A percentile compares a stretch with the other conserved stretches of the same genome.
These are phyloP conservation scores for Trichosporon sp. DNA, from an alignment of 1,284 basidiomycete species.

Conservation along the genomic window DNA sequence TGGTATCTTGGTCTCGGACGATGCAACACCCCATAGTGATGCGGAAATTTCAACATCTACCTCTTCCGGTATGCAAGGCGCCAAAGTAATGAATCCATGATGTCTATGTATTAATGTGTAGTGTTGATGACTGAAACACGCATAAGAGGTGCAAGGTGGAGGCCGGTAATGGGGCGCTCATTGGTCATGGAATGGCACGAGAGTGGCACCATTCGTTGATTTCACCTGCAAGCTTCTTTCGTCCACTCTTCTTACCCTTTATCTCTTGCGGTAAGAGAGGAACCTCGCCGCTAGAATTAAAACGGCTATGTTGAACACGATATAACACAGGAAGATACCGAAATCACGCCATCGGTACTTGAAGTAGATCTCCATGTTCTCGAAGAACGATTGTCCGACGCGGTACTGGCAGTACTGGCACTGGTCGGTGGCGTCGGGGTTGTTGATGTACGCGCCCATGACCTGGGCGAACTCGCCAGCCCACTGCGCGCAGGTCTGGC, in stretches of 20 bases:
- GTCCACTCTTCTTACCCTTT: constrained; percentile 6
- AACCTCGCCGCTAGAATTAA: constrained; percentile 75
- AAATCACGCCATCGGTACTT: constrained; percentile 71
- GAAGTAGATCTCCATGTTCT: constrained; percentile 67
- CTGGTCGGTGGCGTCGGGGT: constrained; percentile 59
- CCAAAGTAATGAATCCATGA: too few species aligned
- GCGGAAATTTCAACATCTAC: too few species aligned
- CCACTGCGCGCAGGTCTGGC: constrained; percentile 74
- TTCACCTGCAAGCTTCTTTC: neutral
- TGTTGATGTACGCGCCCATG: constrained; percentile 81
- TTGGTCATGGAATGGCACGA: neutral
- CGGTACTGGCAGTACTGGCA: constrained; percentile 56
- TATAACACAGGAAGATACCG: constrained; percentile 65
- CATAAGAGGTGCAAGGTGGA: too few species aligned
- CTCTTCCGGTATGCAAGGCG: too few species aligned
- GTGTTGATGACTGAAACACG: too few species aligned
- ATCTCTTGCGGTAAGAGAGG: constrained; percentile 57
- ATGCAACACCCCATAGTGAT: too few species aligned
- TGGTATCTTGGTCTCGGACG: too few species aligned
- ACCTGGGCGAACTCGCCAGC: constrained; percentile 67
- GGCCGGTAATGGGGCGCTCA: too few species aligned
- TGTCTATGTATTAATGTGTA: too few species aligned
- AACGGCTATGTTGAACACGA: constrained; percentile 70
- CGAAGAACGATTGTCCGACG: constrained; percentile 43
- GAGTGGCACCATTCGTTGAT: neutral